Conservation (phyloP, 805 yeast species). For the Candida nanaspora region DNA sequence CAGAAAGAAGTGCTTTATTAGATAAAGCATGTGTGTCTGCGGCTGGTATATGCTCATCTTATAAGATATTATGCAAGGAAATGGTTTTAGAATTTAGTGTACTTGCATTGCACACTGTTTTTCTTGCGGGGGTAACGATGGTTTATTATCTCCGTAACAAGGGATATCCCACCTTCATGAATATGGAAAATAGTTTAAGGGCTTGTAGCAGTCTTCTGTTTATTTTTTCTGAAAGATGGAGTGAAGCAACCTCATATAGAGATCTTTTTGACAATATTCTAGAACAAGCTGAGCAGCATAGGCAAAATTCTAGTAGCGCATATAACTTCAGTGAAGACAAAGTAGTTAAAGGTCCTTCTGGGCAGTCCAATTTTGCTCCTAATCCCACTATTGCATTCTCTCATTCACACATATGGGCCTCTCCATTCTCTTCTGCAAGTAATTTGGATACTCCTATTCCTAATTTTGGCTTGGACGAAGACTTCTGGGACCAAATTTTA, state of each 20-base stretch:
- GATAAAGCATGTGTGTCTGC: constrained; percentile 14
- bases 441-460: neutral
- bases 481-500: constrained; percentile 13
- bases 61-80: constrained; percentile 12
- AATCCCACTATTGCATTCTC: too few species aligned
- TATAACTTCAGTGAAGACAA: too few species aligned
- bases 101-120: constrained; percentile 15
- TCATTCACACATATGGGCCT: neutral
- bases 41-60: constrained; percentile 15
- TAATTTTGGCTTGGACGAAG: constrained; percentile 10
- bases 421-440: neutral
- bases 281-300: constrained; percentile 11
- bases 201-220: constrained; percentile 21
- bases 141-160: constrained; percentile 18
- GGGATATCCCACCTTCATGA: constrained; percentile 13
- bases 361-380: neutral
- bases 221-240: constrained; percentile 21
- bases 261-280: constrained; percentile 18
- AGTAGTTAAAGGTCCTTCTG: too few species aligned
- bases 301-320: neutral
- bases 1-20: constrained; percentile 5
- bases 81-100: constrained; percentile 16
- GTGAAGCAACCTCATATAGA: constrained; percentile 19
- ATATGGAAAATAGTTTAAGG: constrained; percentile 18
- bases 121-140: constrained; percentile 21